Percentiles rank a stretch among this genome's conserved stretches.
These are phyloP conservation scores for Populus alba DNA, from an alignment of 345 rosid species.

Conservation along the genomic window DNA sequence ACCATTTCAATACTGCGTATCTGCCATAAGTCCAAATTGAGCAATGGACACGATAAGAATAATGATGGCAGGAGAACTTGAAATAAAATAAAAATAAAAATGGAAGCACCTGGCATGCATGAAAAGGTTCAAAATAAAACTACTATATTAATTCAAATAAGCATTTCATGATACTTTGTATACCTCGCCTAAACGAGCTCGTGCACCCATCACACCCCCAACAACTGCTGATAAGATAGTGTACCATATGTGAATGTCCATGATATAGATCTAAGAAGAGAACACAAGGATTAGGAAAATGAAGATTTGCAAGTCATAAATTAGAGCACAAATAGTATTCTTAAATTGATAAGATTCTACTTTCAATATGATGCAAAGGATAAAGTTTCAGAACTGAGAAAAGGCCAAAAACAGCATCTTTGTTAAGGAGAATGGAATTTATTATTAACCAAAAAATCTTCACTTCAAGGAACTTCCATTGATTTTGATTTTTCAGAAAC, in stretches of 20 bases:
- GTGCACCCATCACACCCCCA: constrained; percentile 99
- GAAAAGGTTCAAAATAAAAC: not conserved
- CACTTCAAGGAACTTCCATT: not conserved
- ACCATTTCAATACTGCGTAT: constrained; percentile 94
- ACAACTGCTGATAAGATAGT: constrained; percentile 87
- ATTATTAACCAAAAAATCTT: not conserved
- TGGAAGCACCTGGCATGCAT: not conserved
- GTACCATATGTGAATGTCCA: constrained; percentile 96
- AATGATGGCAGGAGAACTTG: not conserved
- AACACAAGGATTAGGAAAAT: not conserved
- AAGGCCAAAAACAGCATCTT: not conserved
- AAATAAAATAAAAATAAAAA: not conserved
- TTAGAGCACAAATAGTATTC: not conserved
- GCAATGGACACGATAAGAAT: constrained; percentile 16
- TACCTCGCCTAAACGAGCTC: constrained; percentile 98
- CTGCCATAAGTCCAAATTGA: constrained; percentile 36
- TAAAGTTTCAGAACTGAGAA: not conserved
- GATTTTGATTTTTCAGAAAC: not conserved
- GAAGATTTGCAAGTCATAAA: not conserved
- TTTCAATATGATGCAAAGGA: not conserved
- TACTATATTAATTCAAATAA: not conserved
- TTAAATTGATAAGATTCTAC: no score
- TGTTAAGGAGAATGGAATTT: no score
- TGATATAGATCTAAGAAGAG: constrained; percentile 70
- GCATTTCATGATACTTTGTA: not conserved